phyloP scores from a whole-genome alignment of 108 stramenopile genomes.

The Cylindrotheca fusiformis region DNA sequence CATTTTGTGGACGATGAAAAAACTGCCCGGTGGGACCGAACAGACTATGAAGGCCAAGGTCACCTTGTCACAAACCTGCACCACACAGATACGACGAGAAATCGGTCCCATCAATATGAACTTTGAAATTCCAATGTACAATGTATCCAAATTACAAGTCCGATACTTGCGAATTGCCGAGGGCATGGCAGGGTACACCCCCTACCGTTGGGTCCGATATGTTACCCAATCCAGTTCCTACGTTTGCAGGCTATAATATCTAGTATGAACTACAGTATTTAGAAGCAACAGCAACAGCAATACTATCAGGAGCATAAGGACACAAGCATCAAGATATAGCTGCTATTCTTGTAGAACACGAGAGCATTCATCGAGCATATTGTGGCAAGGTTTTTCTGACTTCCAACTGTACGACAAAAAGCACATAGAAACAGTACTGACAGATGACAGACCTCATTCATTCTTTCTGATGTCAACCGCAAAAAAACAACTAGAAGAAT shows the following conservation, averaged over 20 bases:
- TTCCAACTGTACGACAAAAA: too few species aligned
- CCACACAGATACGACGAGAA: conserved; percentile 84
- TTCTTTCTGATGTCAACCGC: too few species aligned
- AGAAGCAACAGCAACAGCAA: too few species aligned
- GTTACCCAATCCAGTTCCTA: conserved; percentile 96
- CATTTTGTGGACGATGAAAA: conserved; percentile 96
- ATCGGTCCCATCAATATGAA: conserved; percentile 97
- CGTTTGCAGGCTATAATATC: conserved; percentile 86
- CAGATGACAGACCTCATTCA: too few species aligned
- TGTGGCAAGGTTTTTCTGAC: too few species aligned
- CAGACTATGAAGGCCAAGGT: conserved; percentile 91
- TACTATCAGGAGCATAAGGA: too few species aligned
- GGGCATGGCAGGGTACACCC: conserved; percentile 93
- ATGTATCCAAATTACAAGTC: conserved; percentile 97
- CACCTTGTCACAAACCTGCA: conserved; percentile 67
- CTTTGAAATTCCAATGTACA: conserved; percentile 99
- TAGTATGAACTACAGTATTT: too few species aligned
- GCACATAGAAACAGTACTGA: too few species aligned
- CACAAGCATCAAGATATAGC: too few species aligned
- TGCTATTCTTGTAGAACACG: too few species aligned
- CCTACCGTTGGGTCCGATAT: conserved; percentile 99
- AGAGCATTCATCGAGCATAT: too few species aligned
- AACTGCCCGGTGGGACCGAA: conserved; percentile 95
- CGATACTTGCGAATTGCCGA: conserved; percentile 97
- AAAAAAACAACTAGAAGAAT: too few species aligned